These are phyloP conservation scores for Dovyalis caffra DNA, from an alignment of 345 rosid species.

Conservation along the genomic window DNA sequence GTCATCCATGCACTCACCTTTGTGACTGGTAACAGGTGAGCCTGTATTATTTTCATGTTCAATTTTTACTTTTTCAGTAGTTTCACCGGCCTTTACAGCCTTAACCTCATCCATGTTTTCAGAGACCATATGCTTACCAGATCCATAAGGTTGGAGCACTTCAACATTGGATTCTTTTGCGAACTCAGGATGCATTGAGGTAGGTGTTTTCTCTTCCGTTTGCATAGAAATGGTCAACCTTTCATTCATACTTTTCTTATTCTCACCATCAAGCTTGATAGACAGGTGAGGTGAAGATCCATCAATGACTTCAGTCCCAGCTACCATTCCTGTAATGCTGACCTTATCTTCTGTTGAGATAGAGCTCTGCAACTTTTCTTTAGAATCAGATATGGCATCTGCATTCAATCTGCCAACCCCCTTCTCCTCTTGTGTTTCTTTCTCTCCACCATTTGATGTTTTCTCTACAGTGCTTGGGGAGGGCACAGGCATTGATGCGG, in stretches of 20 bases:
- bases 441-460: constrained; percentile 23
- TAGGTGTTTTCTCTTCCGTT: constrained; percentile 32
- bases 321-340: constrained; percentile 20
- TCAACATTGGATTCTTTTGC: constrained; percentile 27
- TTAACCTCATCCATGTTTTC: constrained; percentile 30
- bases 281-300: constrained; percentile 21
- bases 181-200: constrained; percentile 21
- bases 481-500: constrained; percentile 20
- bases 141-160: constrained; percentile 19
- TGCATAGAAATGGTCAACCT: constrained; percentile 14
- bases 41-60: constrained; percentile 29
- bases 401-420: constrained; percentile 21
- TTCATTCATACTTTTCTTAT: constrained; percentile 19
- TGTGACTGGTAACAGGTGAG: constrained; percentile 23
- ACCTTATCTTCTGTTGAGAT: constrained; percentile 33
- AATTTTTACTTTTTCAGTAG: constrained; percentile 23
- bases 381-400: constrained; percentile 31
- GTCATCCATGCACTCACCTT: constrained; percentile 35
- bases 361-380: constrained; percentile 21
- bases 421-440: constrained; percentile 33
- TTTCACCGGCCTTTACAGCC: constrained; percentile 28
- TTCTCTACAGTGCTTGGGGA: constrained; percentile 21
- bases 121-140: constrained; percentile 21
- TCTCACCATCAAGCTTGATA: constrained; percentile 22
- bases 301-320: constrained; percentile 28